phyloP scores from a whole-genome alignment of 148 eudicot genomes.

The Rhododendron mucronatum region DNA sequence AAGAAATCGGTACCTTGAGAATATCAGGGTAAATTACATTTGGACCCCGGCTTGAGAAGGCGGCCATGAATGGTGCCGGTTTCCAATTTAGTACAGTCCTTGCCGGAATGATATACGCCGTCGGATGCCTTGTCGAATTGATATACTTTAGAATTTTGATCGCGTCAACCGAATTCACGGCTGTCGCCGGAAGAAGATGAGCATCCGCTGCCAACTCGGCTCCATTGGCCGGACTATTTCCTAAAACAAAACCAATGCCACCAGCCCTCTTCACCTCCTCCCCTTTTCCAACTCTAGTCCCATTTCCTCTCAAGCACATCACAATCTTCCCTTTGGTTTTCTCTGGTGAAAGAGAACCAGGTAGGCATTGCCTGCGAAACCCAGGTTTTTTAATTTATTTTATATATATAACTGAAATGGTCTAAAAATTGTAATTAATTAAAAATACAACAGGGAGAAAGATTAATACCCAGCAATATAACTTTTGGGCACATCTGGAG shows the following conservation, averaged over 20 bases:
- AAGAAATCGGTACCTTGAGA: slow-evolving; percentile 44
- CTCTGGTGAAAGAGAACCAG: slow-evolving; percentile 51
- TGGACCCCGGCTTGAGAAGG: slow-evolving; percentile 76
- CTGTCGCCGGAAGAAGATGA: slow-evolving; percentile 78
- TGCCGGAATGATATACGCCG: slow-evolving; percentile 51
- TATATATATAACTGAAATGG: not conserved
- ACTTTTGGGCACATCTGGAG: slow-evolving; percentile 36
- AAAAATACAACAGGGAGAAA: not conserved
- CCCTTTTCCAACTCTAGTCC: slow-evolving; percentile 67
- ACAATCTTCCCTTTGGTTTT: slow-evolving; percentile 70
- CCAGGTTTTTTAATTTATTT: not conserved
- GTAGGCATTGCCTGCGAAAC: slow-evolving; percentile 67
- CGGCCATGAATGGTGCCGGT: slow-evolving; percentile 70
- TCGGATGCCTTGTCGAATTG: slow-evolving; percentile 41
- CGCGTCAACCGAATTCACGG: slow-evolving; percentile 39
- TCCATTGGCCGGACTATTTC: slow-evolving; percentile 38
- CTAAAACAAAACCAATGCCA: slow-evolving; percentile 62
- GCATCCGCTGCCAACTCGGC: slow-evolving; percentile 47
- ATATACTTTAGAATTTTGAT: slow-evolving; percentile 53
- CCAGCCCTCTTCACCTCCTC: slow-evolving; percentile 78
- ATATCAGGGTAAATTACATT: slow-evolving; percentile 52
- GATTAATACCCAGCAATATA: slow-evolving; percentile 43
- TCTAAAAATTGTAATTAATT: not conserved
- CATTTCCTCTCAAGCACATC: slow-evolving; percentile 68
- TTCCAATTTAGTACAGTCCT: slow-evolving; percentile 15